Base-by-base conservation (phyloP, 306 rosid genomes). In the Vigna hirtella region DNA sequence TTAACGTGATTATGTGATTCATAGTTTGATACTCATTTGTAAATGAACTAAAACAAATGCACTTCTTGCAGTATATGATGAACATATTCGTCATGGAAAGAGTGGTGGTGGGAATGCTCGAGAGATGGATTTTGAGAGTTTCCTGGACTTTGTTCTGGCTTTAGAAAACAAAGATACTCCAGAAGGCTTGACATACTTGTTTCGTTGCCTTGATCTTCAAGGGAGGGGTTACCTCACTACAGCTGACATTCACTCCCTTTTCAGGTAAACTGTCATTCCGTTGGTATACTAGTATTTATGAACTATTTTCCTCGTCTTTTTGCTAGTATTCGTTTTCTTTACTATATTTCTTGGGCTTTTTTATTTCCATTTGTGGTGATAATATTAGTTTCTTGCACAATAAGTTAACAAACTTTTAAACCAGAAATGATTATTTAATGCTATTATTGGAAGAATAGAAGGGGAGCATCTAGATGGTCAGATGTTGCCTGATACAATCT, bases 111-210 rank as follows among this genome's bases (percentile, higher is more conserved):
- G 90, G 66, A 88, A 85, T 81, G 34, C 91, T 22, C 90, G 99
- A 83, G 99, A 93, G 87, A 96, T 96, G 99, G 93, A 91, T 83
- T 88, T 96, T 0, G 94, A 91, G 18, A 83, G 97, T 84, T 96
- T 91, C 87, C 82, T 93, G 82, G 96, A 96, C 81, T 96, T 96
- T 70, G 98, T 93, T 80, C 90, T 96, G 78, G 99, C 99, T 82
- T 89, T 88, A 63, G 99, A 96, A 86, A 96, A 96, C 77, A 96
- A 96, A 86, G 99, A 96, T 85, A 91, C 97, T 38, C 99, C 98
- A 0, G 98, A 95, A 82, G 98, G 98, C 45, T 84, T 96, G 82
- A 91, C 98, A 56, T 96, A 96, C 87, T 87, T 96, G 87, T 96
- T 96, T 80, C 89, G 97, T 3, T 91, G 99, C 79, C 99, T 96